Evolutionary conservation across 257 asterid genomes (phyloP), one percentile per base, ranked within the genome.

Genomic region (Solanum sitiens): DNA sequence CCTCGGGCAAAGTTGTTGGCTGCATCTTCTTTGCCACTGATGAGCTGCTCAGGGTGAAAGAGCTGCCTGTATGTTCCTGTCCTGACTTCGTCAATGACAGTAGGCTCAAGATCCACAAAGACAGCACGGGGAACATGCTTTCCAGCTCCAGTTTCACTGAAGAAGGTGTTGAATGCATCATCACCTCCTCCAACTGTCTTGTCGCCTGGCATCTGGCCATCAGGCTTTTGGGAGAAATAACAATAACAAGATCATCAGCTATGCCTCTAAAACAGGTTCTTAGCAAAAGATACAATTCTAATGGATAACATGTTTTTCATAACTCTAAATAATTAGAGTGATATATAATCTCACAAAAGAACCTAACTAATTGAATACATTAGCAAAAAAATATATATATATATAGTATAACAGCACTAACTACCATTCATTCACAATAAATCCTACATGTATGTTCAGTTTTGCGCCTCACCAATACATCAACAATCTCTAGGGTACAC

Each of bases 1-100:
- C 90, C 90, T 20, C 90, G 88, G 30, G 90, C 90, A 50, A 88
- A 88, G 88, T 88, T 88, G 88, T 88, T 88, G 53, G 90, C 90
- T n/a, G 90, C 90, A 65, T 88, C 90, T 77, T 88, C 90, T 80
- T 88, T 88, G 68, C 90, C 90, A 56, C 45, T 88, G 86, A 88
- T 88, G 85, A 89, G 90, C 79, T 89, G 90, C 79, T 89, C 88
- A 40, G 90, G 90, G 32, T 82, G 86, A 50, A 85, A 85, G 65
- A 85, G 87, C 83, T 84, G 90, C 61, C 90, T 75, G 83, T 80
- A 89, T 65, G 89, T 30, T 23, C 90, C 90, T 44, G 88, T 88
- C 74, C 90, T 65, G 30, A 88, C 90, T 86, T 88, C 90, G 2
- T 86, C 90, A 42, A 89, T 89, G 65, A 89, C 90, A 59, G 90